These are phyloP conservation scores for Podila epicladia DNA, from an alignment of 192 early-diverging fungal species.

Conservation along the genomic window DNA sequence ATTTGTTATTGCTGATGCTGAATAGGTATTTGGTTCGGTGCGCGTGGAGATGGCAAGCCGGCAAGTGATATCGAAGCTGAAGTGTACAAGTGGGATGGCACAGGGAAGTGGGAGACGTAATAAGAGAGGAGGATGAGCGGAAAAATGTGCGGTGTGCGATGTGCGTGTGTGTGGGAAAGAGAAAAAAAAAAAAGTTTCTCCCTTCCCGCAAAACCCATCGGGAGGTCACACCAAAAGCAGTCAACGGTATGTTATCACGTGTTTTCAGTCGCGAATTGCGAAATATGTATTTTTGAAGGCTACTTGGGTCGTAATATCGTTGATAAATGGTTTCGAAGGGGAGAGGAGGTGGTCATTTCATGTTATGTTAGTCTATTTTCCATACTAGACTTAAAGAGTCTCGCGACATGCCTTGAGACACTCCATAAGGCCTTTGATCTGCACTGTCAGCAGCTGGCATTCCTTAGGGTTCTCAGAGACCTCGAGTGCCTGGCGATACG, in stretches of 20 bases:
- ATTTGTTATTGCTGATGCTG: background rate
- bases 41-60: background rate
- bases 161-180: background rate
- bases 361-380: background rate
- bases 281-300: too few species aligned
- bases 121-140: background rate
- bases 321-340: background rate
- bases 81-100: too few species aligned
- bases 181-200: constrained; percentile 4
- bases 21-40: background rate
- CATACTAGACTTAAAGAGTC: constrained; percentile 8
- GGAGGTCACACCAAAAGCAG: too few species aligned
- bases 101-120: background rate
- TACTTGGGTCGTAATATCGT: background rate
- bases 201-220: too few species aligned
- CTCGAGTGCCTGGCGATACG: constrained; percentile 35
- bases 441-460: constrained; percentile 27
- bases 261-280: too few species aligned
- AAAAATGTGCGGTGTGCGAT: background rate
- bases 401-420: constrained; percentile 47
- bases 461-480: constrained; percentile 41
- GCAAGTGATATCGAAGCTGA: too few species aligned
- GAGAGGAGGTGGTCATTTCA: background rate
- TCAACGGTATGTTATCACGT: too few species aligned
- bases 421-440: constrained; percentile 50